Conservation (phyloP, 768 basidiomycete genomes). For the Auriculariales sp. region DNA sequence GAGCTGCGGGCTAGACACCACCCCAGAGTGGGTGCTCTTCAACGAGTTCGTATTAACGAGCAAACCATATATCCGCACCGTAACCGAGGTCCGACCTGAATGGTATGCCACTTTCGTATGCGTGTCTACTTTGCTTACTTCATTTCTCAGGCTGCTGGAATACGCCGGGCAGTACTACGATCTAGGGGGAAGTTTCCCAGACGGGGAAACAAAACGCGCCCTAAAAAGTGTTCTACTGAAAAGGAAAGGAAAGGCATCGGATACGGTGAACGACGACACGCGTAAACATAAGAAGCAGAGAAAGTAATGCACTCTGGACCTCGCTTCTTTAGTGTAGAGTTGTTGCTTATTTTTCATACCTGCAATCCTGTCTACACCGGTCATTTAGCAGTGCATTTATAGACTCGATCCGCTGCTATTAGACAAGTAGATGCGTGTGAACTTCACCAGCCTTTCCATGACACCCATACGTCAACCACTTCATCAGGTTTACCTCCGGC, state of each 20-base stretch:
- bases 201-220: slow-evolving; percentile 57
- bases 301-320: neutral
- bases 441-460: slow-evolving; percentile 78
- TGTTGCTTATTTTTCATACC: no score
- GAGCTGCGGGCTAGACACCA: slow-evolving; percentile 72
- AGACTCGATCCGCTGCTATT: no score
- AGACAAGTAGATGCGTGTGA: no score
- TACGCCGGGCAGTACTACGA: slow-evolving; percentile 58
- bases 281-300: slow-evolving; percentile 9
- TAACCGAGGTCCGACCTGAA: slow-evolving; percentile 73
- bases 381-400: no score
- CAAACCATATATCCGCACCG: slow-evolving; percentile 77
- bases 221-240: slow-evolving; percentile 42
- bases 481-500: slow-evolving; percentile 29
- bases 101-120: slow-evolving; percentile 39
- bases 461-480: slow-evolving; percentile 74
- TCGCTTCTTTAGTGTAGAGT: neutral
- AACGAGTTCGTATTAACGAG: slow-evolving; percentile 94
- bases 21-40: slow-evolving; percentile 86
- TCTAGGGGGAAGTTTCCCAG: slow-evolving; percentile 34
- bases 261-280: slow-evolving; percentile 6
- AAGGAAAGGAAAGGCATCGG: slow-evolving; percentile 27
- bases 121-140: slow-evolving; percentile 1
- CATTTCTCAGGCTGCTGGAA: slow-evolving; percentile 44
- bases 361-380: no score